A percentile compares a stretch with the other conserved stretches of the same genome.
Evolutionary conservation across 2,329 filamentous ascomycete genomes (phyloP).

Genomic region (Colletotrichum cereale): DNA sequence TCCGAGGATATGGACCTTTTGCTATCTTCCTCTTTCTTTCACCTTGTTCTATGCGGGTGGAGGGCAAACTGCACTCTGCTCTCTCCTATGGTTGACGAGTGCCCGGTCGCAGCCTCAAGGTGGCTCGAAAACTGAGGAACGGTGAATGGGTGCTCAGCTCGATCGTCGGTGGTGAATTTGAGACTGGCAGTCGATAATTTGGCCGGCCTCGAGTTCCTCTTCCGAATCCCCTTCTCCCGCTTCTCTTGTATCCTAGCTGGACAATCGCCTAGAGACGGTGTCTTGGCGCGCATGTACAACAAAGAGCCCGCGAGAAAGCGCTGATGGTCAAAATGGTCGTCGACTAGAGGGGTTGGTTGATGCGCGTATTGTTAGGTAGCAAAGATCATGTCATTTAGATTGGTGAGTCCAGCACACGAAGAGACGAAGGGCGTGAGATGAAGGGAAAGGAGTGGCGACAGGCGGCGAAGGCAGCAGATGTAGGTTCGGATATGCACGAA

Average conservation of each 20-base stretch:
- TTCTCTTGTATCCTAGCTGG: conserved; percentile 44
- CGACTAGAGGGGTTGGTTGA: conserved; percentile 51
- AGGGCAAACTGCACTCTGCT: background rate
- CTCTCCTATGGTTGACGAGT: background rate
- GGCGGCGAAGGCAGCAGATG: conserved; percentile 21
- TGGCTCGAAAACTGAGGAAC: background rate
- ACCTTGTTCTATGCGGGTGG: background rate
- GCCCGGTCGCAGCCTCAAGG: background rate
- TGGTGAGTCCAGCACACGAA: conserved; percentile 56
- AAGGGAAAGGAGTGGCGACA: conserved; percentile 37
- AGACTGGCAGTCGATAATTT: background rate
- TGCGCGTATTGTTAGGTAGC: conserved; percentile 53
- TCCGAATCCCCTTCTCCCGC: conserved; percentile 43
- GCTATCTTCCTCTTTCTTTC: background rate
- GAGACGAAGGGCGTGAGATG: conserved; percentile 46
- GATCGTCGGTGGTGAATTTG: background rate
- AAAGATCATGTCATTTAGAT: conserved; percentile 58
- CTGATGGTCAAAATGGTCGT: conserved; percentile 46
- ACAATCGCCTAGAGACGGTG: conserved; percentile 41
- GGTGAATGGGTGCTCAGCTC: background rate
- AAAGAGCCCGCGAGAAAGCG: conserved; percentile 48
- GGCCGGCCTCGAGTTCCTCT: background rate
- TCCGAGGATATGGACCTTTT: background rate
- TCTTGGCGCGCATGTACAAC: conserved; percentile 56
- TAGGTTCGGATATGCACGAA: conserved; percentile 18